phyloP scores from a whole-genome alignment of 148 eudicot species.

The Persicaria tinctoria region DNA sequence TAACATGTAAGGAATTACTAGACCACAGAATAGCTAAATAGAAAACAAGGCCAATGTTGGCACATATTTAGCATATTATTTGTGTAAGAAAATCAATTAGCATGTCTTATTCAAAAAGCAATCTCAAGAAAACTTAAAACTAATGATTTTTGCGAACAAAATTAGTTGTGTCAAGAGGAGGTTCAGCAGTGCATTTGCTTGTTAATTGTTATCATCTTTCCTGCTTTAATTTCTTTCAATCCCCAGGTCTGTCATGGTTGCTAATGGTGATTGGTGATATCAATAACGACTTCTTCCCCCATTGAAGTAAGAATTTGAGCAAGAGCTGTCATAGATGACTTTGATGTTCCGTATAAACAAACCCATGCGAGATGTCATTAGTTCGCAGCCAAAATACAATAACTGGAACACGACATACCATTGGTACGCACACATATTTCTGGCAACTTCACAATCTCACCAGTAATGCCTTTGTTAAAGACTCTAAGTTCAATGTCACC shows the following conservation, averaged over 20 bases:
- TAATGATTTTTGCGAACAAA: neutral
- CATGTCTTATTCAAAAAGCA: neutral
- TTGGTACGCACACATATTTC: slow-evolving; percentile 83
- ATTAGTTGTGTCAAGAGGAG: neutral
- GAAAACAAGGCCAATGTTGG: neutral
- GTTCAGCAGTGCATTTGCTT: neutral
- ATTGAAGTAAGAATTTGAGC: neutral
- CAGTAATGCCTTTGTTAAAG: slow-evolving; percentile 73
- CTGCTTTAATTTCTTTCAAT: neutral
- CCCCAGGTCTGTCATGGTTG: neutral
- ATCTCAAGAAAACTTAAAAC: too few species aligned
- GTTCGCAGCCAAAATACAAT: neutral
- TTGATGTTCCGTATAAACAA: neutral
- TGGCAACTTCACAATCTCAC: slow-evolving; percentile 64
- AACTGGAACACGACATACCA: slow-evolving; percentile 41
- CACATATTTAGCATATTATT: neutral
- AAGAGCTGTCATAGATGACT: neutral
- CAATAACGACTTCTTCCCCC: neutral
- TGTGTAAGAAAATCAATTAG: neutral
- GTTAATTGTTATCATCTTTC: neutral
- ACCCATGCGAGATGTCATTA: neutral
- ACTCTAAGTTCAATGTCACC: slow-evolving; percentile 95
- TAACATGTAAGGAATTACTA: neutral
- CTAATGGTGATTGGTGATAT: neutral
- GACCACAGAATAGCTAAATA: neutral